A percentile compares a stretch with the other conserved stretches of the same genome.
phyloP scores from a whole-genome alignment of 306 rosid genomes.

The Herpetospermum pedunculosum region DNA sequence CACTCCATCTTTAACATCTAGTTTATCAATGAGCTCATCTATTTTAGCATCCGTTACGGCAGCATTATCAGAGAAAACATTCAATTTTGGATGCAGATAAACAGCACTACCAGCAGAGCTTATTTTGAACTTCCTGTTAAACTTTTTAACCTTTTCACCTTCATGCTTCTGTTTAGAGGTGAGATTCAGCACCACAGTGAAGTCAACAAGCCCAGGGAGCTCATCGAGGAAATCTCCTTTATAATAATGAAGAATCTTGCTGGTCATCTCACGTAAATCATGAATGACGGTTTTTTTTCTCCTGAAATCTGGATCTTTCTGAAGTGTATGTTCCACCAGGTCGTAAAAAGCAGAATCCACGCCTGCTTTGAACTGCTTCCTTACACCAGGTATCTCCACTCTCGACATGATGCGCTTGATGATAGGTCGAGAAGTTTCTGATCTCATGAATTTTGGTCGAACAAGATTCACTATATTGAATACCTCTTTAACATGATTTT shows the following conservation, averaged over 20 bases:
- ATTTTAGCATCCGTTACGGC: slow-evolving; percentile 29
- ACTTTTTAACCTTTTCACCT: slow-evolving; percentile 31
- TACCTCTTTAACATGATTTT: slow-evolving; percentile 85
- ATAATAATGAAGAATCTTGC: slow-evolving; percentile 75
- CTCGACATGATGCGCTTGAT: slow-evolving; percentile 62
- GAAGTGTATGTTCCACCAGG: slow-evolving; percentile 64
- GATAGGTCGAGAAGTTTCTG: slow-evolving; percentile 54
- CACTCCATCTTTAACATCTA: slow-evolving; percentile 63
- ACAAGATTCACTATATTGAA: slow-evolving; percentile 76
- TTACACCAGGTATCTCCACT: slow-evolving; percentile 40
- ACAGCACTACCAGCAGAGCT: slow-evolving; percentile 68
- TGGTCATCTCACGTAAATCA: slow-evolving; percentile 89
- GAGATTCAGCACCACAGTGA: slow-evolving; percentile 60
- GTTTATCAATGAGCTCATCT: slow-evolving; percentile 40
- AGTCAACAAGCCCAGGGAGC: slow-evolving; percentile 88
- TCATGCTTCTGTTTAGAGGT: slow-evolving; percentile 48
- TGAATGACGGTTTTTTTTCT: slow-evolving; percentile 69
- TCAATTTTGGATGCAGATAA: slow-evolving; percentile 68
- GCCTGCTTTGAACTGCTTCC: slow-evolving; percentile 32
- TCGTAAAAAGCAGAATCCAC: slow-evolving; percentile 42
- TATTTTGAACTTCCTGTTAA: slow-evolving; percentile 47
- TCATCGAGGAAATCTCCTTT: slow-evolving; percentile 96
- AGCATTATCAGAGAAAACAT: slow-evolving; percentile 29
- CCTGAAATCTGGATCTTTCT: slow-evolving; percentile 67
- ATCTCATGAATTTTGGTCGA: slow-evolving; percentile 60